These are phyloP conservation scores for Talaromyces sp. DNA, from an alignment of 2,329 filamentous ascomycete species.

Conservation along the genomic window DNA sequence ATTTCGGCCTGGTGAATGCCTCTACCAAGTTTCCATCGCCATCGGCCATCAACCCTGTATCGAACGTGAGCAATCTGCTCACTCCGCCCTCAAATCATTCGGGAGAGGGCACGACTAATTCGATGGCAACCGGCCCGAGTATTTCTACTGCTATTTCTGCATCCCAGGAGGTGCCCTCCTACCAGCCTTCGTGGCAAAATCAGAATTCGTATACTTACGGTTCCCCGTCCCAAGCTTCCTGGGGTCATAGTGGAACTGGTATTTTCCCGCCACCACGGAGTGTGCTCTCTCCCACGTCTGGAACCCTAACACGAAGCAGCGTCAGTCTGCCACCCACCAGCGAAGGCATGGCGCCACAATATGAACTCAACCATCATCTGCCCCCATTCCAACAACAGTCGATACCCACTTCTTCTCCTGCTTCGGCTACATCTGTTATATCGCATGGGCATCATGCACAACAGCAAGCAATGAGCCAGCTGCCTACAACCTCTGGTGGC, in stretches of 20 bases:
- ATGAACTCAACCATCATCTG: constrained; percentile 61
- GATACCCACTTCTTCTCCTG: constrained; percentile 54
- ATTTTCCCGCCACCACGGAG: constrained; percentile 45
- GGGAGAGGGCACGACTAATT: constrained; percentile 36
- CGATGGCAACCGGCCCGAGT: constrained; percentile 50
- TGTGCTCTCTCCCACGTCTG: constrained; percentile 57
- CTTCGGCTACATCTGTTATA: constrained; percentile 23
- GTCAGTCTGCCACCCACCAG: constrained; percentile 56
- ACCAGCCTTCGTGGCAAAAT: constrained; percentile 55
- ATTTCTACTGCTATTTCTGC: constrained; percentile 43
- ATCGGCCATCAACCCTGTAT: constrained; percentile 43
- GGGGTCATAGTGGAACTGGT: constrained; percentile 38
- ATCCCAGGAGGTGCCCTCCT: constrained; percentile 45
- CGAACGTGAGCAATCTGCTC: constrained; percentile 59
- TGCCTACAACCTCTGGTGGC: constrained; percentile 24
- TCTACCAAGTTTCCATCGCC: constrained; percentile 49
- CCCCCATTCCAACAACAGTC: constrained; percentile 55
- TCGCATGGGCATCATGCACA: constrained; percentile 32
- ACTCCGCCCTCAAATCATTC: constrained; percentile 60
- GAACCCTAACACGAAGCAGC: constrained; percentile 50
- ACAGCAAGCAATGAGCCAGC: constrained; percentile 44
- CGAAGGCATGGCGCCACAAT: constrained; percentile 66
- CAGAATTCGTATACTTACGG: constrained; percentile 55
- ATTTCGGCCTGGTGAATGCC: constrained; percentile 43
- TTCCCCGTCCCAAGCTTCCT: constrained; percentile 44